Conservation (phyloP, 23 red algal genomes). For the Chondrus crispus region DNA sequence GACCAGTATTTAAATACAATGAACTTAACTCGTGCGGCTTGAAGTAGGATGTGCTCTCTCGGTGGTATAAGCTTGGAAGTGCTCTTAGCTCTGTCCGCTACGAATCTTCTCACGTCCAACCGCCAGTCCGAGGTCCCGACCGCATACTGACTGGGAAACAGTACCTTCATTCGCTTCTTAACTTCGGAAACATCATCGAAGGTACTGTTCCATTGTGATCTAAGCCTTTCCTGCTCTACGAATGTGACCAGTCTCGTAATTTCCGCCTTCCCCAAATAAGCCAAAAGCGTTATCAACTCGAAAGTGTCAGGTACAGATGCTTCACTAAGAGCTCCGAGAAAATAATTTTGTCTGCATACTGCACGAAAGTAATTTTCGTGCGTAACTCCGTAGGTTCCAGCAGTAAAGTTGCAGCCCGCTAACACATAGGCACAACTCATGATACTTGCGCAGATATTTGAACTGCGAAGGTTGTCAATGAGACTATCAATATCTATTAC, state of each 20-base stretch:
- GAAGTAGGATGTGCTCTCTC: not conserved
- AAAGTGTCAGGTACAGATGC: not conserved
- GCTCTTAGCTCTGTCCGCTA: not conserved
- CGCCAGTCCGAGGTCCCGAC: not conserved
- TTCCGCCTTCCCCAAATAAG: not conserved
- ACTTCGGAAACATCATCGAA: not conserved
- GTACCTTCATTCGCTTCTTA: not conserved
- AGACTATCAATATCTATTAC: not conserved
- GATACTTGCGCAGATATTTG: not conserved
- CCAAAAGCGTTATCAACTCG: not conserved
- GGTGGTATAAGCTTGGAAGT: not conserved
- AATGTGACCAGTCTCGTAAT: not conserved
- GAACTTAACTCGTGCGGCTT: not conserved
- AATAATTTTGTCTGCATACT: not conserved
- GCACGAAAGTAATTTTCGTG: not conserved
- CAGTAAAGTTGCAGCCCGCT: constrained; percentile 3
- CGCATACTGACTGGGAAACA: not conserved
- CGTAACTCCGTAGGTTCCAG: not conserved
- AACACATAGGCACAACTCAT: not conserved
- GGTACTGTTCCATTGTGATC: not conserved
- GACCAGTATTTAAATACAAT: constrained; percentile 6
- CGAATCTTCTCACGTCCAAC: not conserved
- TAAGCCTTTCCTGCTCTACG: not conserved
- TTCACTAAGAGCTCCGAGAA: not conserved
- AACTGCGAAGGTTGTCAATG: not conserved